Percentiles rank a stretch among this genome's conserved stretches.
Evolutionary conservation across 176 grass and related monocot genomes (phyloP).

Genomic region (Themeda triandra): DNA sequence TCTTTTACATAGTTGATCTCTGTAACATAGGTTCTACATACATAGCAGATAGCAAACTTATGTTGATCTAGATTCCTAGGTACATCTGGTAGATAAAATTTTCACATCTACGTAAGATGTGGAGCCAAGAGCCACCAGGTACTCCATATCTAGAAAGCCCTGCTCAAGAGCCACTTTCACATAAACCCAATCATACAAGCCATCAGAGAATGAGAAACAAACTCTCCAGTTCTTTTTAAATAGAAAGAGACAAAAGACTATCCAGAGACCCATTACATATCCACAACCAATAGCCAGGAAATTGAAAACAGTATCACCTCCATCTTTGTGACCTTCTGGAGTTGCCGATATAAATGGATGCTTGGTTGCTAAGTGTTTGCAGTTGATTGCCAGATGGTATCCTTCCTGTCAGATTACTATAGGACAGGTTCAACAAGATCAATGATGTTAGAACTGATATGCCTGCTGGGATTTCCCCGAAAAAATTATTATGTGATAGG

Average conservation of each 20-base stretch:
- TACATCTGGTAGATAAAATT: neutral
- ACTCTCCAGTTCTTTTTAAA: neutral
- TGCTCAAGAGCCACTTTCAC: neutral
- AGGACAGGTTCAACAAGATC: conserved; percentile 20
- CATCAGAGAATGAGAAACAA: neutral
- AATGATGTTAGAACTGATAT: neutral
- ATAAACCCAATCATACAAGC: neutral
- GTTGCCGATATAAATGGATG: neutral
- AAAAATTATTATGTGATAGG: neutral
- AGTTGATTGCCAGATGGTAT: conserved; percentile 24
- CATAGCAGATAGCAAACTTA: too few species aligned
- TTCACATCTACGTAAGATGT: neutral
- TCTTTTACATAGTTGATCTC: too few species aligned
- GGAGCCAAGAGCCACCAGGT: neutral
- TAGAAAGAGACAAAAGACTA: neutral
- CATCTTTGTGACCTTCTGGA: neutral
- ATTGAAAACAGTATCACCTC: neutral
- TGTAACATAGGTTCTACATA: too few species aligned
- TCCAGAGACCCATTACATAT: neutral
- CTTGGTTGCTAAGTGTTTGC: neutral
- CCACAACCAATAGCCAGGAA: neutral
- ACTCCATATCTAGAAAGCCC: neutral
- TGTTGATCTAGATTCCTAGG: too few species aligned
- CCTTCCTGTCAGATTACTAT: neutral
- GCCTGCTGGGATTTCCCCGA: neutral